Percentiles rank a stretch among this genome's conserved stretches.
These are phyloP conservation scores for Evansstolkia leycettana DNA, from an alignment of 495 filamentous ascomycete species.

Conservation along the genomic window DNA sequence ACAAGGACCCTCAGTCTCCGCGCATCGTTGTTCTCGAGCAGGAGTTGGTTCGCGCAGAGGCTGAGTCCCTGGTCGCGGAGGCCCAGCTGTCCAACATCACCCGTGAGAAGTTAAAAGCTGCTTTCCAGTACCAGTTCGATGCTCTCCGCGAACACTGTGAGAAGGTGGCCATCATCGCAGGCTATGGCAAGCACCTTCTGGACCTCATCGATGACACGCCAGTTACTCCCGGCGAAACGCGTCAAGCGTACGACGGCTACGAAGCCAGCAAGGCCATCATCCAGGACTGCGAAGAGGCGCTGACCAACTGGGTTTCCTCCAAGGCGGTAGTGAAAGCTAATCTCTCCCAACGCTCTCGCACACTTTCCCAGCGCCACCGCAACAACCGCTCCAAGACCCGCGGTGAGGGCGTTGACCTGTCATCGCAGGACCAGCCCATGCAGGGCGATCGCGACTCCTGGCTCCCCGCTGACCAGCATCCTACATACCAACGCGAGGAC, in stretches of 20 bases:
- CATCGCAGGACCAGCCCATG: slow-evolving; percentile 71
- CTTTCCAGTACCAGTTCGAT: slow-evolving; percentile 97
- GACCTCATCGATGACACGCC: slow-evolving; percentile 93
- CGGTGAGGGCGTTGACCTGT: slow-evolving; percentile 61
- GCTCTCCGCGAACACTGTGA: slow-evolving; percentile 95
- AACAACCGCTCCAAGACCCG: slow-evolving; percentile 46
- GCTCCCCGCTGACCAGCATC: slow-evolving; percentile 74
- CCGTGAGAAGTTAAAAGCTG: slow-evolving; percentile 96
- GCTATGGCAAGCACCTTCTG: slow-evolving; percentile 91
- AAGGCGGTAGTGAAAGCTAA: slow-evolving; percentile 79
- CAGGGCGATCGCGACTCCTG: slow-evolving; percentile 74
- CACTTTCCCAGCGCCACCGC: slow-evolving; percentile 71
- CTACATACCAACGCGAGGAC: slow-evolving; percentile 47
- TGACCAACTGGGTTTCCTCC: slow-evolving; percentile 90
- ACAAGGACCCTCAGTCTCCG: slow-evolving; percentile 97
- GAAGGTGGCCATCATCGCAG: slow-evolving; percentile 95
- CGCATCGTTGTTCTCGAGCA: slow-evolving; percentile 97
- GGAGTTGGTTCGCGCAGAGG: slow-evolving; percentile 95
- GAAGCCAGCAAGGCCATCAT: slow-evolving; percentile 98
- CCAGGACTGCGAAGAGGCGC: slow-evolving; percentile 94
- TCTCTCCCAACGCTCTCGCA: slow-evolving; percentile 73
- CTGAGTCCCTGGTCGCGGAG: slow-evolving; percentile 94
- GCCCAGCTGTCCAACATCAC: slow-evolving; percentile 98
- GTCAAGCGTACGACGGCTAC: slow-evolving; percentile 93
- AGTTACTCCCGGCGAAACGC: slow-evolving; percentile 93